These are phyloP conservation scores for Pseudocercospora pini-densiflorae DNA, from an alignment of 2,329 filamentous ascomycete genomes.

Conservation along the genomic window DNA sequence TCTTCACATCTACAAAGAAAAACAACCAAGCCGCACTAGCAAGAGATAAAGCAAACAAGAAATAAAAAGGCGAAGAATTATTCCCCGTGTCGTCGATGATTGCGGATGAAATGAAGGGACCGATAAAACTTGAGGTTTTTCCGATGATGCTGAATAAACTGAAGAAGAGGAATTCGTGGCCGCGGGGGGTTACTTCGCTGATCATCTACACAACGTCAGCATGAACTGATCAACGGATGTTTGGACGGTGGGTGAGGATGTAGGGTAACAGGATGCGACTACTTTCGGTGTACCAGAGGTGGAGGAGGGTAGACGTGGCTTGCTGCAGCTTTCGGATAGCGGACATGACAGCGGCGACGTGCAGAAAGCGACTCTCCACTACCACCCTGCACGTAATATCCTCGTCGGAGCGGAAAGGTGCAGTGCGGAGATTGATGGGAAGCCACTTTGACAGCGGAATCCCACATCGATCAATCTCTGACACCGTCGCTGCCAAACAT, in stretches of 20 bases:
- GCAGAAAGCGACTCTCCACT: not conserved
- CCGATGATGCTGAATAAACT: slow-evolving; percentile 70
- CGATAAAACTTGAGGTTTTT: slow-evolving; percentile 71
- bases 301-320: not conserved
- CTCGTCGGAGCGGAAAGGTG: not conserved
- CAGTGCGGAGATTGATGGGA: not conserved
- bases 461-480: slow-evolving; percentile 1
- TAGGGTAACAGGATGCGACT: too few relatives aligned
- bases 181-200: slow-evolving; percentile 68
- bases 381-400: not conserved
- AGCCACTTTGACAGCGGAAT: slow-evolving; percentile 12
- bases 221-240: too few relatives aligned
- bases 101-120: slow-evolving; percentile 69
- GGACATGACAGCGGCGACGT: not conserved
- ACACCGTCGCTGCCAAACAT: not conserved
- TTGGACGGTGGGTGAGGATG: too few relatives aligned
- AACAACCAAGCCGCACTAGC: slow-evolving; percentile 59
- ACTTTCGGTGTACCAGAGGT: not conserved
- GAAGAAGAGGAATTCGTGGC: slow-evolving; percentile 74
- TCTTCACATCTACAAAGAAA: slow-evolving; percentile 63
- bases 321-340: not conserved
- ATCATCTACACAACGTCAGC: slow-evolving; percentile 56
- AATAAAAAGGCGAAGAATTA: slow-evolving; percentile 68
- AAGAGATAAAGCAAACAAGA: slow-evolving; percentile 63
- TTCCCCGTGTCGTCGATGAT: slow-evolving; percentile 68